These are phyloP conservation scores for Termitomyces sp. DNA, from an alignment of 1,284 basidiomycete genomes.

Conservation along the genomic window DNA sequence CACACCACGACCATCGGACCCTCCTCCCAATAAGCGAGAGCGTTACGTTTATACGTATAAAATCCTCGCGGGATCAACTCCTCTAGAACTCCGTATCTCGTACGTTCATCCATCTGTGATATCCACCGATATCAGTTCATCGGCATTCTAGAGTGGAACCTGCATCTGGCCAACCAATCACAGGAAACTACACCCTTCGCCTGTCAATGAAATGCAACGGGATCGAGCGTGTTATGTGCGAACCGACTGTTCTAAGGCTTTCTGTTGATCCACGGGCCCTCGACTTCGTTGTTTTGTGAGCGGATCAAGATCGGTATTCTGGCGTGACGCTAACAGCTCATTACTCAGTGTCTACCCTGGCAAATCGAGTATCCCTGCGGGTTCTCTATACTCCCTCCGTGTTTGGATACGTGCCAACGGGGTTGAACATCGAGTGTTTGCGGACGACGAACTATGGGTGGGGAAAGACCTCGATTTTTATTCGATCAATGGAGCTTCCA, in stretches of 20 bases:
- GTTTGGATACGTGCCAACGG: slow-evolving; percentile 52
- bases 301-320: background rate
- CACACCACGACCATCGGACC: slow-evolving; percentile 8
- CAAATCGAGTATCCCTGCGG: slow-evolving; percentile 42
- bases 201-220: slow-evolving; percentile 48
- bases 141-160: slow-evolving; percentile 43
- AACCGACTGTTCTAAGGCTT: slow-evolving; percentile 39
- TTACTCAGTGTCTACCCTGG: slow-evolving; percentile 49
- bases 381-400: slow-evolving; percentile 46
- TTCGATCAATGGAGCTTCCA: slow-evolving; percentile 47
- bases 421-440: slow-evolving; percentile 54
- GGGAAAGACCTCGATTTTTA: slow-evolving; percentile 56
- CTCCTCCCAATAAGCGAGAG: slow-evolving; percentile 20
- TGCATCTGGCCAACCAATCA: slow-evolving; percentile 32
- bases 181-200: slow-evolving; percentile 43
- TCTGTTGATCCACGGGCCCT: slow-evolving; percentile 45
- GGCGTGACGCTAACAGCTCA: slow-evolving; percentile 2
- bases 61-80: slow-evolving; percentile 34
- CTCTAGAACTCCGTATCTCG: slow-evolving; percentile 43
- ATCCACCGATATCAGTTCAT: background rate
- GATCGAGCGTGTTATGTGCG: slow-evolving; percentile 45
- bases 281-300: slow-evolving; percentile 55
- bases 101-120: slow-evolving; percentile 22
- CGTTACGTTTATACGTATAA: slow-evolving; percentile 44
- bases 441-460: slow-evolving; percentile 54